Evolutionary conservation across 2,329 filamentous ascomycete genomes (phyloP), one percentile per base, ranked within the genome.

Genomic region (Fusarium clavum): DNA sequence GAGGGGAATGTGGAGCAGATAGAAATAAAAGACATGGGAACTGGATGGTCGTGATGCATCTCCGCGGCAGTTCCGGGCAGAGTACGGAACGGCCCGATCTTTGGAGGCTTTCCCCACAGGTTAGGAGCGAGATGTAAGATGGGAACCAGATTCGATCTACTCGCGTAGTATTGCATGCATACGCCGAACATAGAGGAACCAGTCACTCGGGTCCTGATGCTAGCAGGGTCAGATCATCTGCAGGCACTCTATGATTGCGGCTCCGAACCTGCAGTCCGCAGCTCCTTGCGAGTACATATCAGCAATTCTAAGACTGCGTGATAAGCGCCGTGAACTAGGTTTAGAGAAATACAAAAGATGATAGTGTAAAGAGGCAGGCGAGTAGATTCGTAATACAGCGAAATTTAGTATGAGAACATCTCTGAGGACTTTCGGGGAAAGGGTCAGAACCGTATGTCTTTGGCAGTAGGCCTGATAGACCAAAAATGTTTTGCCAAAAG

Each of bases 41-140:
- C n/a, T 16, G 9, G 9, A 20, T 8, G 30, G 40, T 38, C 29
- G 12, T 12, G 27, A 34, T 18, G 32, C 30, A 47, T 65, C 32
- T 52, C 61, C 24, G 8, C 32, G 32, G 38, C 44, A 44, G 34
- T 14, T 14, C 14, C n/a, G 10, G 46, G 8, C 46, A 65, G 40
- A 46, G 41, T 34, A 14, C 22, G 41, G 61, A 27, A 40, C 62
- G 61, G 62, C 40, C 61, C 62, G 40, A 59, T 59, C 11, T 30
- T 18, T 34, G 12, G 45, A 45, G n/a, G 20, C n/a, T 13, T 34
- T 25, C 62, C 51, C 62, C 62, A 65, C 62, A 52, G n/a, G 29
- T 20, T 8, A 18, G 38, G 6, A 18, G 18, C 7, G 18, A 25
- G 22, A 52, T 52, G 27, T 24, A 53, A 52, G 40, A 46, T 48